Conservation (phyloP, 805 yeast genomes). For the Candida namnaoensis region DNA sequence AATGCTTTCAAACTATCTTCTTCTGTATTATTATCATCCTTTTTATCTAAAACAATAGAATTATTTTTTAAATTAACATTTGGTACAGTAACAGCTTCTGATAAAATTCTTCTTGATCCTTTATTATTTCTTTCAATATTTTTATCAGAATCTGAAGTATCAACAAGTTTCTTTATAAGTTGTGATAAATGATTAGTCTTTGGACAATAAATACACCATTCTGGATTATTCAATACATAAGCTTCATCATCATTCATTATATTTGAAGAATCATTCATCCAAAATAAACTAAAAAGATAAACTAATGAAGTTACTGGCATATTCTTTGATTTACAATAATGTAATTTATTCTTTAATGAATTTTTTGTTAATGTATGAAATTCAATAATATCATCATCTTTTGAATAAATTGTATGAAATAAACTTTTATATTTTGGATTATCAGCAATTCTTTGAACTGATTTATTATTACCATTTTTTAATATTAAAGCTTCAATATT, state of each 20-base stretch:
- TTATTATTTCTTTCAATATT: too few species aligned
- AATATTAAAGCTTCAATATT: conserved; percentile 25
- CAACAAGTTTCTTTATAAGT: conserved; percentile 13
- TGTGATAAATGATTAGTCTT: conserved; percentile 17
- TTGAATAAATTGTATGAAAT: neutral
- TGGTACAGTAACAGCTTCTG: too few species aligned
- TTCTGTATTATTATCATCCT: neutral
- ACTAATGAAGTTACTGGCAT: conserved; percentile 52
- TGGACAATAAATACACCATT: conserved; percentile 53
- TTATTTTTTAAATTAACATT: neutral
- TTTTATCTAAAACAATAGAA: neutral
- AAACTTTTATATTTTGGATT: neutral
- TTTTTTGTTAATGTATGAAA: conserved; percentile 4
- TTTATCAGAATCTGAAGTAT: neutral
- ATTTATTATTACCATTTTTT: too few species aligned
- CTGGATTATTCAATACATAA: conserved; percentile 7
- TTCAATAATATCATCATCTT: conserved; percentile 14
- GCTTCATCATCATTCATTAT: conserved; percentile 22
- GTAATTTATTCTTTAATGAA: conserved; percentile 44
- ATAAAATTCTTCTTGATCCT: too few species aligned
- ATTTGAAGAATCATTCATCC: conserved; percentile 28
- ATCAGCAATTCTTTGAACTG: conserved; percentile 12
- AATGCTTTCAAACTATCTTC: conserved; percentile 9
- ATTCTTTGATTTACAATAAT: conserved; percentile 48
- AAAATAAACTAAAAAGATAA: conserved; percentile 43